Percentiles rank a stretch among this genome's conserved stretches.
These are phyloP conservation scores for Ilyonectria sp. DNA, from an alignment of 2,329 filamentous ascomycete species.

Conservation along the genomic window DNA sequence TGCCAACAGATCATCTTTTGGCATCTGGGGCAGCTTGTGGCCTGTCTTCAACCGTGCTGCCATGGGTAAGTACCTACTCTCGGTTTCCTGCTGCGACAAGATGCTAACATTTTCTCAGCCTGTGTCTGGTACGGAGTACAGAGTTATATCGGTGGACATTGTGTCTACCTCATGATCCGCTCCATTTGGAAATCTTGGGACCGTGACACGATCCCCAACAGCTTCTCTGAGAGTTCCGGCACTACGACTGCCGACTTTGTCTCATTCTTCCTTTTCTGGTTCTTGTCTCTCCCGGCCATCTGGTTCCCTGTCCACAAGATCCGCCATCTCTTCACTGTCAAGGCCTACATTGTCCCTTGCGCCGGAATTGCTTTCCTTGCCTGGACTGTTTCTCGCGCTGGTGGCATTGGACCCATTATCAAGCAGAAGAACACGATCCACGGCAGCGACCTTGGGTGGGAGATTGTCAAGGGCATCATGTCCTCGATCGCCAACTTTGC, in stretches of 20 bases:
- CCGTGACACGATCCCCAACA: constrained; percentile 74
- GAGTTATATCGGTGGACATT: constrained; percentile 86
- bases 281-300: constrained; percentile 83
- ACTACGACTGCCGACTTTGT: constrained; percentile 83
- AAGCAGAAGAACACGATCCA: constrained; percentile 74
- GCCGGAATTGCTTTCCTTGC: constrained; percentile 91
- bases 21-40: constrained; percentile 92
- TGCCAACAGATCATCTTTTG: constrained; percentile 82
- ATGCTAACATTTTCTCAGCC: constrained; percentile 58
- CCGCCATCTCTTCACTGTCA: constrained; percentile 91
- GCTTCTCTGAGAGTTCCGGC: constrained; percentile 74
- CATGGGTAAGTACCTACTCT: constrained; percentile 66
- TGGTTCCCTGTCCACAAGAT: constrained; percentile 93
- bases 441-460: constrained; percentile 83
- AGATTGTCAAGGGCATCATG: constrained; percentile 89
- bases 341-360: constrained; percentile 85
- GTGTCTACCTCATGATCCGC: constrained; percentile 90
- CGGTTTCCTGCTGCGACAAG: background rate
- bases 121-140: constrained; percentile 93
- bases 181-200: constrained; percentile 84
- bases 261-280: constrained; percentile 91
- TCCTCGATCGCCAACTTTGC: constrained; percentile 92
- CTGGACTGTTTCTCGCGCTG: constrained; percentile 86
- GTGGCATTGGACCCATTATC: constrained; percentile 88
- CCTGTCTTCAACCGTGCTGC: constrained; percentile 91